Conservation (phyloP, 495 filamentous ascomycete genomes). For the Penicillium pulvis region DNA sequence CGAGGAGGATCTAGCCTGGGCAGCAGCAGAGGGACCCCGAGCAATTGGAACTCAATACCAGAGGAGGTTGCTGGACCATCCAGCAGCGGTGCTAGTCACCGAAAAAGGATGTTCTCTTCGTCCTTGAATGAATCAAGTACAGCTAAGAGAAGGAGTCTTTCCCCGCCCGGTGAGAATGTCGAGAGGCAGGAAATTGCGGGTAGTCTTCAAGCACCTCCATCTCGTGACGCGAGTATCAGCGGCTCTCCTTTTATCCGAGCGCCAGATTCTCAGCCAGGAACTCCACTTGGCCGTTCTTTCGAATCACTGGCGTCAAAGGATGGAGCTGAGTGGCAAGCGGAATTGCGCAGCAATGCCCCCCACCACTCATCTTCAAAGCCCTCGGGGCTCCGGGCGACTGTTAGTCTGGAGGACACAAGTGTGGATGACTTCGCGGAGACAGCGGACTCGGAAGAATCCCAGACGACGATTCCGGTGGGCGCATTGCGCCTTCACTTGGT, state of each 20-base stretch:
- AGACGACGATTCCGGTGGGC: conserved; percentile 64
- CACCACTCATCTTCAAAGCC: conserved; percentile 28
- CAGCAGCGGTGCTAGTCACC: conserved; percentile 10
- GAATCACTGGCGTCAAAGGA: conserved; percentile 34
- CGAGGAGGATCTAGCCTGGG: conserved; percentile 28
- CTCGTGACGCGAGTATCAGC: conserved; percentile 44
- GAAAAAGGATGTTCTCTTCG: conserved; percentile 32
- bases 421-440: conserved; percentile 20
- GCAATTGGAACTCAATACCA: neutral
- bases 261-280: conserved; percentile 32
- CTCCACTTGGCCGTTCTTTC: conserved; percentile 36
- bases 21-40: conserved; percentile 29
- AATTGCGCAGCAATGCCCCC: conserved; percentile 19
- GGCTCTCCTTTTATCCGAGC: conserved; percentile 47
- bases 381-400: conserved; percentile 34
- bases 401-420: conserved; percentile 26
- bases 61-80: conserved; percentile 3
- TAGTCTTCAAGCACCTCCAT: conserved; percentile 29
- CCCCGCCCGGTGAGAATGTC: conserved; percentile 19
- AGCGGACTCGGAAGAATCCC: conserved; percentile 16
- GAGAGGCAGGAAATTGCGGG: conserved; percentile 21
- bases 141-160: conserved; percentile 26
- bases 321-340: conserved; percentile 30
- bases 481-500: conserved; percentile 71
- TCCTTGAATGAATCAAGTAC: conserved; percentile 21